A percentile compares a stretch with the other conserved stretches of the same genome.
These are phyloP conservation scores for Angomonas ambiguus DNA, from an alignment of 208 protist genomes.

Conservation along the genomic window DNA sequence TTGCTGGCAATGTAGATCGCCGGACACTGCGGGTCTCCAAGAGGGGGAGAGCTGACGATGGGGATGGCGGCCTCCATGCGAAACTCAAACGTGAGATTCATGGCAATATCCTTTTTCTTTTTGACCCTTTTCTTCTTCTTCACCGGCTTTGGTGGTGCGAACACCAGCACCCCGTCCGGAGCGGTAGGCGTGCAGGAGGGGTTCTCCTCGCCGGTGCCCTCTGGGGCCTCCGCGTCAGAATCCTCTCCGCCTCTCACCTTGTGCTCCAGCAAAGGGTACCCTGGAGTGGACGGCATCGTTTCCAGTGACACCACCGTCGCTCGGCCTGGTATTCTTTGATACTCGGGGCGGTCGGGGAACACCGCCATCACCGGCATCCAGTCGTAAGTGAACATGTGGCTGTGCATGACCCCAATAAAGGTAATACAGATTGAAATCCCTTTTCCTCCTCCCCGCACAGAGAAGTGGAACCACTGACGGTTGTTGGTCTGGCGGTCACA, in stretches of 20 bases:
- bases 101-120: conserved; percentile 57
- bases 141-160: conserved; percentile 12
- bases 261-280: conserved; percentile 64
- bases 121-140: conserved; percentile 39
- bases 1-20: conserved; percentile 90
- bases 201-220: conserved; percentile 15
- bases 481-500: conserved; percentile 77
- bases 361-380: conserved; percentile 78
- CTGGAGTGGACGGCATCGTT: conserved; percentile 71
- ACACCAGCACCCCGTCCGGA: conserved; percentile 16
- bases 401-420: conserved; percentile 82
- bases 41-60: conserved; percentile 29
- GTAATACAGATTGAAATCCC: conserved; percentile 52
- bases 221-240: conserved; percentile 17
- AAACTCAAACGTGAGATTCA: conserved; percentile 83
- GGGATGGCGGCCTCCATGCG: conserved; percentile 57
- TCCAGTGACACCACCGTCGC: conserved; percentile 50
- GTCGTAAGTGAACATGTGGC: conserved; percentile 80
- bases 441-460: conserved; percentile 64
- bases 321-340: conserved; percentile 61
- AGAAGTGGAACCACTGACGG: conserved; percentile 93
- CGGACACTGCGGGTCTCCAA: conserved; percentile 45
- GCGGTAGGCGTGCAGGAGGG: conserved; percentile 17
- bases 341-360: conserved; percentile 49
- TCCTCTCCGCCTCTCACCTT: conserved; percentile 29